Base-by-base conservation (phyloP, 1,284 basidiomycete genomes). In the Microbotryomycetes sp. region DNA sequence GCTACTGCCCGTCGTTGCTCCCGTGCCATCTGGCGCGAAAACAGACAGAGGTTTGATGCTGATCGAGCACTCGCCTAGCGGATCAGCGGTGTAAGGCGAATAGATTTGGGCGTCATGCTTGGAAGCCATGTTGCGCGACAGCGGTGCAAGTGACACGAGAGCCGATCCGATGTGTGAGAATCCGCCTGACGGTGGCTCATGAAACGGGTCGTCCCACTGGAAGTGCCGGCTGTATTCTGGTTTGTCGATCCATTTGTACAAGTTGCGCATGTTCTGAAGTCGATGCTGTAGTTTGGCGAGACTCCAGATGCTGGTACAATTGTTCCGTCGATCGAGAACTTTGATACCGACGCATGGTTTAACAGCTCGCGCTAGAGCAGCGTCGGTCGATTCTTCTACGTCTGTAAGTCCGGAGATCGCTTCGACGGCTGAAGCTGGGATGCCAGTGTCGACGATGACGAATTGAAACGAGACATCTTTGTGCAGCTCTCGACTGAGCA, bases 211-310 rank as follows among this genome's bases (percentile, higher is more conserved):
- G 67, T 92, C 87, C 45, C 88, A 86, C 46, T 89, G 89, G 77
- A 97, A 94, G 76, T 97, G 93, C 66, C 87, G 86, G 19, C 89
- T 88, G 76, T 92, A 94, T 15, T 88, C 88, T 6, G 94, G 93
- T 59, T 88, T 85, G 76, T 92, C 89, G 70, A 93, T 88, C 75
- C 92, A 92, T n/a, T 86, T 86, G 23, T 87, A 89, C 32, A 94
- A 80, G 73, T 94, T 94, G 51, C 92, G 86, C 93, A 98, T 98
- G 68, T 89, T 87, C 66, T 86, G 85, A 6, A 97, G 79, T 64
- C 93, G 91, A 69, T 90, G 87, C 68, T 88, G 85, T 73, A 97
- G 84, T 51, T 89, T 85, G 68, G 88, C 85, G 46, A 94, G 78
- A 19, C 91, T 92, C 94, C 94, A 98, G 5, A 85, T 81, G 73